Base-by-base conservation (phyloP, 2,329 filamentous ascomycete species). In the Phialocephala subalpina region DNA sequence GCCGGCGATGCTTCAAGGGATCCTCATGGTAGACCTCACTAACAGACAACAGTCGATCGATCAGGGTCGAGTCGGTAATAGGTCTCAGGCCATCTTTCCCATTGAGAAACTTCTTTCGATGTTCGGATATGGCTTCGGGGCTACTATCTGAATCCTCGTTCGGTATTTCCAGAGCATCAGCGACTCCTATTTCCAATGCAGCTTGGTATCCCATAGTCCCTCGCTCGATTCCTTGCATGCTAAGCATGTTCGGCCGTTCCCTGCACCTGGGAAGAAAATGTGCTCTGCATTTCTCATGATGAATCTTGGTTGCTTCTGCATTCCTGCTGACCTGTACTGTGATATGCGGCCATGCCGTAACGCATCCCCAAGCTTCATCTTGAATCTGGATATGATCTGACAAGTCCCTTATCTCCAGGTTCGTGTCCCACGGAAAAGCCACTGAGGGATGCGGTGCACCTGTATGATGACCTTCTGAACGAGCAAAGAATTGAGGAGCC, bases 401-500 rank as follows among this genome's bases (percentile, higher is more conserved):
- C 70, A 90, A 79, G 74, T 92, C 88, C 63, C 86, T 82, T 70
- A 90, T 87, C 70, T 83, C 80, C 64, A 90, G 77, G 68, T 84
- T 81, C 68, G 86, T 83, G 75, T 92, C 87, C 84, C 89, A 92
- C 1, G 89, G 90, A 74, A 89, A 92, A 42, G 87, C 86, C 33
- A 90, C 87, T 58, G 82, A 87, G 25, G 90, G 89, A 71, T 87
- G 84, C 25, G 86, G 86, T 42, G 87, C 85, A 59, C 83, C 87
- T 65, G 83, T 84, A 75, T 82, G 86, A 76, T 88, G 85, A 45
- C 86, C 85, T 71, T 87, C 84, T 65, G 83, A 84, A 60, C 86
- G 83, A 70, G 87, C 84, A 76, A 88, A 89, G 80, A 90, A 92
- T 75, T 92, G 89, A 69, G 90, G 90, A 52, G 90, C 90, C n/a